Evolutionary conservation across 495 filamentous ascomycete genomes (phyloP).

Genomic region (Penicillium antarcticum): DNA sequence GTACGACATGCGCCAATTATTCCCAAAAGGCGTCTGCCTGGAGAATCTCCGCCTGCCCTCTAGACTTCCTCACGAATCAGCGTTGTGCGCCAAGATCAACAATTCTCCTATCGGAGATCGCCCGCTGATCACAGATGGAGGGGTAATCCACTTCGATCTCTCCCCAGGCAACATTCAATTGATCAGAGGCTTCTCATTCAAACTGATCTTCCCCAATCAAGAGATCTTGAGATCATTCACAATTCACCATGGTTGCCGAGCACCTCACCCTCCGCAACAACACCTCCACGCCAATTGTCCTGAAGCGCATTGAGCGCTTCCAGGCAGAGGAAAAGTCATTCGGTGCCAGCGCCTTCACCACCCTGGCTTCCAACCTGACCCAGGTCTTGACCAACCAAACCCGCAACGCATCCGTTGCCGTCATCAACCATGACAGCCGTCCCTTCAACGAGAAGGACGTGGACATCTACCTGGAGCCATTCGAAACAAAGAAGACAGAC

Average conservation of each 20-base stretch:
- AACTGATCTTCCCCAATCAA: not conserved
- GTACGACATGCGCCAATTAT: not conserved
- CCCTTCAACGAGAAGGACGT: conserved; percentile 56
- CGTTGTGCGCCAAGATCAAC: conserved; percentile 11
- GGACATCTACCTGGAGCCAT: conserved; percentile 55
- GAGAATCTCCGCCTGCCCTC: not conserved
- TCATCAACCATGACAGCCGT: conserved; percentile 48
- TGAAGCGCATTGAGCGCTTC: conserved; percentile 76
- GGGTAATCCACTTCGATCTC: conserved; percentile 10
- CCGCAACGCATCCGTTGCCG: conserved; percentile 34
- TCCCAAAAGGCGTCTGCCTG: not conserved
- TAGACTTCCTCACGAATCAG: conserved; percentile 10
- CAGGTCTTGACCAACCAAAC: conserved; percentile 43
- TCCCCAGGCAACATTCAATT: conserved; percentile 1
- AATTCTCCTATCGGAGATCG: conserved; percentile 10
- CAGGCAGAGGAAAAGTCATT: conserved; percentile 43
- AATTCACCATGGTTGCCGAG: conserved; percentile 38
- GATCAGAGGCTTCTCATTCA: not conserved
- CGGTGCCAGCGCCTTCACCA: conserved; percentile 40
- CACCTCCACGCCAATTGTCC: conserved; percentile 65
- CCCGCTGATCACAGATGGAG: conserved; percentile 15
- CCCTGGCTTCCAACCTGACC: conserved; percentile 49
- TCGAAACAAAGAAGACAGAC: conserved; percentile 53
- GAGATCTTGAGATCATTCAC: not conserved
- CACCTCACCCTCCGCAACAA: conserved; percentile 82